These are phyloP conservation scores for Breynia disticha DNA, from an alignment of 441 rosid species.

Conservation along the genomic window DNA sequence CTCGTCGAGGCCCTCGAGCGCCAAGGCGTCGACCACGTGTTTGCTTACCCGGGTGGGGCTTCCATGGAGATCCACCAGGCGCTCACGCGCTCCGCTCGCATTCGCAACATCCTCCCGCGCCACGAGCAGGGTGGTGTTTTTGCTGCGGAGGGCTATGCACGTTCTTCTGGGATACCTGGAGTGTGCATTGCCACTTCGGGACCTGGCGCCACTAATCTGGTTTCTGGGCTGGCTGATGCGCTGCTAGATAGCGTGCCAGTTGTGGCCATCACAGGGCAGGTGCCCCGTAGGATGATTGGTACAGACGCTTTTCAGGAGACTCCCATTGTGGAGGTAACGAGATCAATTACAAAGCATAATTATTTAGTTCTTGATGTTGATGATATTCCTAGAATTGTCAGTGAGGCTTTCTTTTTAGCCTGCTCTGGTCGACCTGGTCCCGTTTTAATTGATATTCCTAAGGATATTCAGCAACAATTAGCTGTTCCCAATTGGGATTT, in stretches of 20 bases:
- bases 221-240: slow-evolving; percentile 91
- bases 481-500: slow-evolving; percentile 72
- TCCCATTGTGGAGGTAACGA: slow-evolving; percentile 88
- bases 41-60: slow-evolving; percentile 92
- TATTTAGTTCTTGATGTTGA: slow-evolving; percentile 82
- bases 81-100: slow-evolving; percentile 56
- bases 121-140: slow-evolving; percentile 95
- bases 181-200: slow-evolving; percentile 94
- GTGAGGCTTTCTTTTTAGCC: slow-evolving; percentile 78
- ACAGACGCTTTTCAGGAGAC: slow-evolving; percentile 93
- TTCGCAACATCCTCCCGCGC: slow-evolving; percentile 78
- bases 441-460: slow-evolving; percentile 79
- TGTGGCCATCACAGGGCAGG: slow-evolving; percentile 88
- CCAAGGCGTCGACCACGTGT: slow-evolving; percentile 66
- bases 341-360: slow-evolving; percentile 84
- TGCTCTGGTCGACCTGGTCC: slow-evolving; percentile 83
- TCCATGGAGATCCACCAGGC: slow-evolving; percentile 97
- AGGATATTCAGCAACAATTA: slow-evolving; percentile 85
- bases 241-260: slow-evolving; percentile 85
- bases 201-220: slow-evolving; percentile 90
- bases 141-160: slow-evolving; percentile 91
- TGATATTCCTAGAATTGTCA: slow-evolving; percentile 71
- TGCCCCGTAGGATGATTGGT: slow-evolving; percentile 92
- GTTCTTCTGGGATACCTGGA: slow-evolving; percentile 72
- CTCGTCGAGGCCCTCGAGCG: slow-evolving; percentile 91